Percentiles rank a stretch among this genome's conserved stretches.
Evolutionary conservation across 345 rosid genomes (phyloP).

Genomic region (Toxicodendron radicans): DNA sequence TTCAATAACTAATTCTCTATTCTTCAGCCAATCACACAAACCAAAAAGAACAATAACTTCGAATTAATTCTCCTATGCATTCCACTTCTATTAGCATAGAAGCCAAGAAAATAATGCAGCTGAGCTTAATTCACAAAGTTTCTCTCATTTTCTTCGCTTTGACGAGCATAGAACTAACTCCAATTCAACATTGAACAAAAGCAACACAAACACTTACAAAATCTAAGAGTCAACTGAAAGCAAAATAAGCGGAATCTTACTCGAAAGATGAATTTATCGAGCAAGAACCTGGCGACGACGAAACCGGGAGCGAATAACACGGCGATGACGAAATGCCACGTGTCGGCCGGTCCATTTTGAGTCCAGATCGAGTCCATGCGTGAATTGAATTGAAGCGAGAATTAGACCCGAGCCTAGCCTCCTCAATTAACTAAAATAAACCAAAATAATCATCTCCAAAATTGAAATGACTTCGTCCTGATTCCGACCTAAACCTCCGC

Average conservation of each 20-base stretch:
- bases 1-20: background rate
- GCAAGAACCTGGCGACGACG: slow-evolving; percentile 56
- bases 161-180: background rate
- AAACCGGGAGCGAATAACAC: slow-evolving; percentile 63
- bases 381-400: background rate
- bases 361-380: slow-evolving; percentile 57
- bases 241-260: slow-evolving; percentile 38
- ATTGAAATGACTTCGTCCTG: background rate
- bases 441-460: slow-evolving; percentile 6
- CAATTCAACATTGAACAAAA: slow-evolving; percentile 8
- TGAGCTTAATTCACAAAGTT: background rate
- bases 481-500: background rate
- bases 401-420: too few species aligned
- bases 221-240: background rate
- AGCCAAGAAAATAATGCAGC: background rate
- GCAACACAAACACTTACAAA: background rate
- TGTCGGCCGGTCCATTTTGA: slow-evolving; percentile 37
- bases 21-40: background rate
- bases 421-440: background rate
- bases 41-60: background rate
- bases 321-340: slow-evolving; percentile 55
- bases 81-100: too few species aligned
- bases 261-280: slow-evolving; percentile 79
- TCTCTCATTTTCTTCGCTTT: background rate
- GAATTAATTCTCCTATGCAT: background rate